Evolutionary conservation across 768 basidiomycete genomes (phyloP), one percentile per base, ranked within the genome.

Genomic region (Mycena galericulata): DNA sequence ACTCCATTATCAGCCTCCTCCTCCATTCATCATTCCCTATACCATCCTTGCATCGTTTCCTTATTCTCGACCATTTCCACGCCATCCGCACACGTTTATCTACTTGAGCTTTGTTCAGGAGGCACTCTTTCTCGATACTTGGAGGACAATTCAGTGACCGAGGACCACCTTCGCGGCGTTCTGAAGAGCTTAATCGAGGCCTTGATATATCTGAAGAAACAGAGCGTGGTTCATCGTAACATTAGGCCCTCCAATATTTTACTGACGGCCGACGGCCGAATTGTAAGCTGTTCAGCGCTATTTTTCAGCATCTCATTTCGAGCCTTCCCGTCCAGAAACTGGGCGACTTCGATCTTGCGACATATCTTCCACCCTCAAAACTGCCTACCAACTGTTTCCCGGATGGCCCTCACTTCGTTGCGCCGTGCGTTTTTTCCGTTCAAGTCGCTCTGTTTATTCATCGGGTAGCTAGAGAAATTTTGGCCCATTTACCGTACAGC

Each of bases 31-130:
- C 80, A 79, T 49, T 73, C 81, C 0, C 76, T 88, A 20, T 82
- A 81, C 67, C 87, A 89, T 73, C 87, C 87, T 6, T 82, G 80
- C 43, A 79, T 89, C 57, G 79, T 85, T 18, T 81, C 86, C 26
- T 72, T 88, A 4, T 77, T 85, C n/a, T 83, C 83, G 12, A 72
- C 72, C 2, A 86, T 87, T 64, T 67, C 72, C 32, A 76, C 80
- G 0, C 67, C 77, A 20, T 71, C 69, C 7, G 77, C 76, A 3
- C 70, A 73, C 36, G 83, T 79, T 60, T 81, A 85, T 32, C 76
- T 86, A 12, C 71, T 87, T 10, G 87, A 89, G 64, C 75, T 83
- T n/a, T 87, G 86, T 53, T 69, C 79, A 1, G 68, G 76, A 7
- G 86, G 86, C 20, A 80, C 74, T 49, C 76, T 88, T 3, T 69